Percentiles rank a stretch among this genome's conserved stretches.
Evolutionary conservation across 169 alveolate species (phyloP).

Genomic region (Plasmodium ovale): DNA sequence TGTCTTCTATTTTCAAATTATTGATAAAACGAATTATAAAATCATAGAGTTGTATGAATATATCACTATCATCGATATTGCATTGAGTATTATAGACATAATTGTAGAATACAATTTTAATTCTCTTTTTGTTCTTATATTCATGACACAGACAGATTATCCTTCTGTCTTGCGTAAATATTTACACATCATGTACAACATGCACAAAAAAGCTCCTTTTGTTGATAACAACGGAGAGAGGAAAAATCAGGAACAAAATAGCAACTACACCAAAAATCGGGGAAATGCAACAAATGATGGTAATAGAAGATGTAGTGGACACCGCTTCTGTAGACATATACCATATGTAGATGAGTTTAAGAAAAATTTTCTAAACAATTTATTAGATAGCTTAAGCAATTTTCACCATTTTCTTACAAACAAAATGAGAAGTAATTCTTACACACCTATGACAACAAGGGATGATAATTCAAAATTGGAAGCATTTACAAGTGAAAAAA

Average conservation of each 20-base stretch:
- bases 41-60: slow-evolving; percentile 62
- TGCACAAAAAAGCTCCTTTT: not conserved
- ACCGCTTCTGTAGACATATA: not conserved
- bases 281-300: too few species aligned
- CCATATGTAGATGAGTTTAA: slow-evolving; percentile 32
- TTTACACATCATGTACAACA: not conserved
- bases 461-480: not conserved
- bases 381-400: slow-evolving; percentile 23
- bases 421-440: not conserved
- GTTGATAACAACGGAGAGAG: not conserved
- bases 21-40: slow-evolving; percentile 42
- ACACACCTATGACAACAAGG: too few species aligned
- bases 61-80: slow-evolving; percentile 26
- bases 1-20: slow-evolving; percentile 26
- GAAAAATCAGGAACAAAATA: not conserved
- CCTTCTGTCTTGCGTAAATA: not conserved
- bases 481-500: too few species aligned
- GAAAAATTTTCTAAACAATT: slow-evolving; percentile 16
- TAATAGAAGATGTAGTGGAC: not conserved
- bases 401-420: slow-evolving; percentile 8
- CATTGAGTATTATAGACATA: slow-evolving; percentile 25
- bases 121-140: slow-evolving; percentile 39
- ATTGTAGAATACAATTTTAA: slow-evolving; percentile 63
- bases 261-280: not conserved
- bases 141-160: not conserved